phyloP scores from a whole-genome alignment of 305 asterid genomes.

The Rubia peregrina region DNA sequence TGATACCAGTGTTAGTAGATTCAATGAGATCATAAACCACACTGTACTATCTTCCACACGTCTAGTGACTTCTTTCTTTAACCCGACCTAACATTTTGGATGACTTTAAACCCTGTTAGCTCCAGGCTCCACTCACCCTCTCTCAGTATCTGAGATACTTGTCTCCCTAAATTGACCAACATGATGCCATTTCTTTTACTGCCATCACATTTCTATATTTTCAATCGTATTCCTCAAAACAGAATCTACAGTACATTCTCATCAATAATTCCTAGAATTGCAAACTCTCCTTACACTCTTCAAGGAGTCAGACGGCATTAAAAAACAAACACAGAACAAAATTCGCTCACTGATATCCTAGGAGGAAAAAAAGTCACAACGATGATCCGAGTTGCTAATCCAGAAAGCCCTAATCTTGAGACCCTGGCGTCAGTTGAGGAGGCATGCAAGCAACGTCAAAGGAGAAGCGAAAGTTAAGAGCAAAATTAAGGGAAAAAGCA shows the following conservation, averaged over 20 bases:
- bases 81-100: not conserved
- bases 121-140: not conserved
- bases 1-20: not conserved
- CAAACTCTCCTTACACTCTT: not conserved
- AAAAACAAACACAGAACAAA: not conserved
- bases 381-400: constrained; percentile 16
- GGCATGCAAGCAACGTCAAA: not conserved
- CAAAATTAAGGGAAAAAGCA: constrained; percentile 22
- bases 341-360: constrained; percentile 4
- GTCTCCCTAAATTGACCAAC: not conserved
- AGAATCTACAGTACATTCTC: not conserved
- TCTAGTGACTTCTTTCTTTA: not conserved
- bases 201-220: not conserved
- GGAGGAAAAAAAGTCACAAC: constrained; percentile 3
- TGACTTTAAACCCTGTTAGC: not conserved
- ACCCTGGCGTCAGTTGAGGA: not conserved
- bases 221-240: not conserved
- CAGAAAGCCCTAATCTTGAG: constrained; percentile 1
- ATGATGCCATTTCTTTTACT: not conserved
- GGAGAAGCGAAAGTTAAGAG: not conserved
- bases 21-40: constrained; percentile 1
- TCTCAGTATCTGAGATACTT: not conserved
- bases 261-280: not conserved
- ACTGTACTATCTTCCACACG: not conserved
- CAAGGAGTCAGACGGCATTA: constrained; percentile 6